These are phyloP conservation scores for Basipetospora chlamydospora DNA, from an alignment of 2,329 filamentous ascomycete genomes.

Conservation along the genomic window DNA sequence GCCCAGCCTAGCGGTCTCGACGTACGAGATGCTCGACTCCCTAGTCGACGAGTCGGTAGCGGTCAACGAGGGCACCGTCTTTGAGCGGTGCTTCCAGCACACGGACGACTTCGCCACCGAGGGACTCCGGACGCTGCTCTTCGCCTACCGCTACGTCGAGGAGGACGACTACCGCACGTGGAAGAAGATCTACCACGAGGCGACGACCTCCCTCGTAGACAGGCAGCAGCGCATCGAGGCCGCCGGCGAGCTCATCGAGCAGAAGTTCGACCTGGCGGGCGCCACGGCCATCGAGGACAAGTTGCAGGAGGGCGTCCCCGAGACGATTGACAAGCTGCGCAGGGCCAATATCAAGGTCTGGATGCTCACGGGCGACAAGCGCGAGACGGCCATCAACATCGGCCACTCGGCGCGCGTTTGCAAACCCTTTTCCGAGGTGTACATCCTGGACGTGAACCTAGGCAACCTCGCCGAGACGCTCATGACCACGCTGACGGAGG, in stretches of 20 bases:
- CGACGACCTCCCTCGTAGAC: constrained; percentile 68
- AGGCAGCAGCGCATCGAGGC: constrained; percentile 68
- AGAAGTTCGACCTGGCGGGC: constrained; percentile 66
- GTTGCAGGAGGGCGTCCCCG: constrained; percentile 75
- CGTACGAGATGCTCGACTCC: constrained; percentile 30
- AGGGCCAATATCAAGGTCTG: constrained; percentile 87
- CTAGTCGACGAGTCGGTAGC: constrained; percentile 46
- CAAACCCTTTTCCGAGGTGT: constrained; percentile 57
- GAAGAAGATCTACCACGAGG: constrained; percentile 65
- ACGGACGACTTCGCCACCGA: constrained; percentile 80
- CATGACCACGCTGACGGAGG: constrained; percentile 48
- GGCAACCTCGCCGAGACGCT: constrained; percentile 57
- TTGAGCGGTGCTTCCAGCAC: constrained; percentile 79
- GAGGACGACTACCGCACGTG: constrained; percentile 62
- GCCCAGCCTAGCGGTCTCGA: constrained; percentile 23
- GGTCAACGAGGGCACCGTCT: constrained; percentile 48
- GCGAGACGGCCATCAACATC: constrained; percentile 86
- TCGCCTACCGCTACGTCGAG: constrained; percentile 63
- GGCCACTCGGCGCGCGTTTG: constrained; percentile 74
- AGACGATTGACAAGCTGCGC: constrained; percentile 79
- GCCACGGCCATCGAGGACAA: constrained; percentile 92
- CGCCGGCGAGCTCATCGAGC: constrained; percentile 69
- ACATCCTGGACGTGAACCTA: constrained; percentile 50
- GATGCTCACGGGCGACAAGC: constrained; percentile 93
- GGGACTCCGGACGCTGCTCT: constrained; percentile 73